Conservation (phyloP, 2,329 filamentous ascomycete genomes). For the Xylariomycetidae sp. region DNA sequence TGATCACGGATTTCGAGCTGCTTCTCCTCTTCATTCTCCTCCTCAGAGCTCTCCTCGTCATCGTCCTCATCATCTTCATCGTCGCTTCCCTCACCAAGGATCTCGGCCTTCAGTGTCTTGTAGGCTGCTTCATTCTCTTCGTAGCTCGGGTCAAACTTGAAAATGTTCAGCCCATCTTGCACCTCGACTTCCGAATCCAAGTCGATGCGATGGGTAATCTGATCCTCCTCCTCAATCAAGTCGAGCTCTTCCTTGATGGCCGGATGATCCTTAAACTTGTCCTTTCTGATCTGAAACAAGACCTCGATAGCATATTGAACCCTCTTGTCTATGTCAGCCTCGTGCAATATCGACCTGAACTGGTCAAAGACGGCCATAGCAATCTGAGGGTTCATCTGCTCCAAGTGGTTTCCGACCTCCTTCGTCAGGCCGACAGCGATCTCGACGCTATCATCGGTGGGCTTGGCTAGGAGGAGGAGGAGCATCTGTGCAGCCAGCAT, state of each 20-base stretch:
- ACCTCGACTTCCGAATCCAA: conserved; percentile 81
- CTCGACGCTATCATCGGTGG: conserved; percentile 95
- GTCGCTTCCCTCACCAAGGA: conserved; percentile 87
- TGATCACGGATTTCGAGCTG: conserved; percentile 96
- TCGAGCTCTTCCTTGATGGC: conserved; percentile 90
- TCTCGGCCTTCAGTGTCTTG: conserved; percentile 85
- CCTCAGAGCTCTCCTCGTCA: conserved; percentile 66
- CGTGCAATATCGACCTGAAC: conserved; percentile 90
- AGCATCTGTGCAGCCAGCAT: conserved; percentile 90
- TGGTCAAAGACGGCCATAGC: conserved; percentile 91
- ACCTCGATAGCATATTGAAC: conserved; percentile 99
- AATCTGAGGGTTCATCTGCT: conserved; percentile 90
- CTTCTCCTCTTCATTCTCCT: conserved; percentile 72
- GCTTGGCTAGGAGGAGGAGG: conserved; percentile 86
- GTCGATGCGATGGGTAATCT: conserved; percentile 84
- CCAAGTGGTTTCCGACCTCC: conserved; percentile 89
- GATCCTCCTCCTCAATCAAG: conserved; percentile 94
- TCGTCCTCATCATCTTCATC: conserved; percentile 62
- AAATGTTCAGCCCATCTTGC: conserved; percentile 87
- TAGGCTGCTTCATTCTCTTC: conserved; percentile 90
- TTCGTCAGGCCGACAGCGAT: conserved; percentile 91
- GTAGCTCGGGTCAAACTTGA: conserved; percentile 89
- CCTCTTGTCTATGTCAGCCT: conserved; percentile 94
- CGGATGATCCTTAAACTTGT: conserved; percentile 93
- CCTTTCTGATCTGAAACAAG: conserved; percentile 91